Base-by-base conservation (phyloP, 2,329 filamentous ascomycete species). In the Fusarium stilboides region DNA sequence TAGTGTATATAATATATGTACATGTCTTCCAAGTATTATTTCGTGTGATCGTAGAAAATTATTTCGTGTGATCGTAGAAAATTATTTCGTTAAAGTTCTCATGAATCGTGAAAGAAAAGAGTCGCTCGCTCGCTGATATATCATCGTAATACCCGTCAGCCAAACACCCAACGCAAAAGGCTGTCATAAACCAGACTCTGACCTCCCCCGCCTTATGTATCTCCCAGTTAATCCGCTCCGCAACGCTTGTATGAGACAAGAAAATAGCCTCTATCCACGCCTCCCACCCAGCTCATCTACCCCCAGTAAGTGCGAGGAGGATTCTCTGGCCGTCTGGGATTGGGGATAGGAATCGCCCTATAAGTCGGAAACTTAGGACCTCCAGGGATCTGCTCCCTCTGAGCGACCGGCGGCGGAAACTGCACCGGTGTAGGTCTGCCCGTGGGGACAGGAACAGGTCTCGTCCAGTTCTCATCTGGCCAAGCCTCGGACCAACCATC, bases 321-420 rank as follows among this genome's bases (percentile, higher is more conserved):
- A 40, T 68, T 68, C 4, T 17, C 31, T 12, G 68, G 44, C 1
- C 70, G 62, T 22, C 74, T 68, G 15, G 78, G 78, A 34, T 80
- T 80, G 3, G 71, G 59, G 26, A 80, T 78, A 9, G 78, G 77
- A 9, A 78, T 70, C 1, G 78, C 78, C 8, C 69, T 72, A 46
- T 80, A 80, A 1, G 76, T 79, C 2, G 78, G 78, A 49, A 68
- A 77, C 57, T 74, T 76, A 1, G 77, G 77, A 0, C 77, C 78
- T 5, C 78, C 78, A 1, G 78, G 78, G 8, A 80, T 67, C 8
- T 72, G 70, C 52, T 78, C 77, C 15, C 61, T 59, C 28, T 67
- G 34, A n/a, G 31, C 43, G 10, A 65, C 58, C 1, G 70, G 75
- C 12, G 66, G 68, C 6, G 76, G 68, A 26, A 22, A 57, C 28